Percentiles rank a stretch among this genome's conserved stretches.
Conservation (phyloP, 192 early-diverging fungal species). For the Podila epicladia region DNA sequence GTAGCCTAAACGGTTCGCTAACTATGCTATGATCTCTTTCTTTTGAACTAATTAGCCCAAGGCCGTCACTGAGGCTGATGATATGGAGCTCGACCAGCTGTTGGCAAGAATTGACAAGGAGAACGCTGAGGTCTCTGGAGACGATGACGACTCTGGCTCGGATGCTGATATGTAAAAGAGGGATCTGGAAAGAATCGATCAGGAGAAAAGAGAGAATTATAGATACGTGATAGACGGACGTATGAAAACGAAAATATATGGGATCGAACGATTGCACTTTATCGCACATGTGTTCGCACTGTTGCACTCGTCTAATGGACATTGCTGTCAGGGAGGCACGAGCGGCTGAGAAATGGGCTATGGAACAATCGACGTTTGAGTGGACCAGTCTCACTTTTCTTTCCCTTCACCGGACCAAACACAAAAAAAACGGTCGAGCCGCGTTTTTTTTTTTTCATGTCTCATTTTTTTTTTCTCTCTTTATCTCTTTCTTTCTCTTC, state of each 20-base stretch:
- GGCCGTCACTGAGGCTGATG: conserved; percentile 92
- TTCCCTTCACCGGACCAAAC: not conserved
- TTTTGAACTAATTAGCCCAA: conserved; percentile 60
- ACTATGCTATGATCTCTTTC: no score
- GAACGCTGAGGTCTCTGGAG: conserved; percentile 92
- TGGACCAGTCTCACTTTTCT: conserved; percentile 4
- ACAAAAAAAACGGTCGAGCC: not conserved
- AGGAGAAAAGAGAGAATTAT: no score
- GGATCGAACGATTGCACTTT: no score
- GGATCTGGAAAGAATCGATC: no score
- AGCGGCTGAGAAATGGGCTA: not conserved
- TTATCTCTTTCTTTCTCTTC: not conserved
- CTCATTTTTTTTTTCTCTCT: not conserved
- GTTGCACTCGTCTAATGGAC: no score
- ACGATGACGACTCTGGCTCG: conserved; percentile 85
- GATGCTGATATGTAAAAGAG: conserved; percentile 54
- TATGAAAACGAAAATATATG: no score
- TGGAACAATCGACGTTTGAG: not conserved
- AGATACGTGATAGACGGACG: no score
- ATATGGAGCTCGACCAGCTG: conserved; percentile 89
- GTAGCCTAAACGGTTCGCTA: no score
- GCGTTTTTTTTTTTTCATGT: not conserved
- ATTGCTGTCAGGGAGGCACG: no score
- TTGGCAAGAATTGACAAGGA: conserved; percentile 92
- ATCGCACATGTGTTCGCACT: no score